A percentile compares a stretch with the other conserved stretches of the same genome.
These are phyloP conservation scores for Amanita molliuscula DNA, from an alignment of 768 basidiomycete genomes.

Conservation along the genomic window DNA sequence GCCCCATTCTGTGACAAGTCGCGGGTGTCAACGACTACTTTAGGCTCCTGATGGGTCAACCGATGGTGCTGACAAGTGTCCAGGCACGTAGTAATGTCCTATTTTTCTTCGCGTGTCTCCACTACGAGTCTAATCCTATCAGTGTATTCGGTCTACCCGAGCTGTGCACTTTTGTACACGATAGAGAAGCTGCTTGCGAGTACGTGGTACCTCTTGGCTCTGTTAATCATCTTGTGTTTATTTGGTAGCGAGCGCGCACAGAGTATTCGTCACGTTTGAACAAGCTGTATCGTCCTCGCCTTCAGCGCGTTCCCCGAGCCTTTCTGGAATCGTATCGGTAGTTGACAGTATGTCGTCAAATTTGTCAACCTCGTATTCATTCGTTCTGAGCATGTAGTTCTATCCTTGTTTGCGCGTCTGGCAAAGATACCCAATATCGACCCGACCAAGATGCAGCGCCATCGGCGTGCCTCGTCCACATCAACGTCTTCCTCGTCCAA, in stretches of 20 bases:
- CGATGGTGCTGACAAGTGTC: slow-evolving; percentile 73
- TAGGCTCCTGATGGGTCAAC: slow-evolving; percentile 66
- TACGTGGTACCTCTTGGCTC: slow-evolving; percentile 26
- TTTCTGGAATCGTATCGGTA: slow-evolving; percentile 69
- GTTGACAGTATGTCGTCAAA: slow-evolving; percentile 54
- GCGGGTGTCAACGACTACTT: neutral
- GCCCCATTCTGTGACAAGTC: neutral
- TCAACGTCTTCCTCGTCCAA: slow-evolving; percentile 34
- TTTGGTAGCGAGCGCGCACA: slow-evolving; percentile 59
- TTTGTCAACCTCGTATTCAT: neutral
- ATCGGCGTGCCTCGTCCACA: slow-evolving; percentile 67
- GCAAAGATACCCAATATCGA: slow-evolving; percentile 69
- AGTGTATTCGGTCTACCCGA: slow-evolving; percentile 71
- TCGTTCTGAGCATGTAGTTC: slow-evolving; percentile 33
- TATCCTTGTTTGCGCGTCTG: slow-evolving; percentile 68
- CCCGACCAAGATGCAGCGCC: slow-evolving; percentile 68
- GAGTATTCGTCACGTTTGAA: slow-evolving; percentile 70
- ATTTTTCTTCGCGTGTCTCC: neutral
- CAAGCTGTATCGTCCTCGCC: slow-evolving; percentile 39
- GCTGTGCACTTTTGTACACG: slow-evolving; percentile 54
- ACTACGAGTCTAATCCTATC: slow-evolving; percentile 5
- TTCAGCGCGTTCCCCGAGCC: slow-evolving; percentile 26
- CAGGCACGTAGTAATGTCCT: slow-evolving; percentile 32
- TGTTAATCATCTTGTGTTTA: slow-evolving; percentile 3
- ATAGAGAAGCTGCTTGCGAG: slow-evolving; percentile 79